Conservation (phyloP, 73 alveolate genomes). For the Tetrahymena malaccensis region DNA sequence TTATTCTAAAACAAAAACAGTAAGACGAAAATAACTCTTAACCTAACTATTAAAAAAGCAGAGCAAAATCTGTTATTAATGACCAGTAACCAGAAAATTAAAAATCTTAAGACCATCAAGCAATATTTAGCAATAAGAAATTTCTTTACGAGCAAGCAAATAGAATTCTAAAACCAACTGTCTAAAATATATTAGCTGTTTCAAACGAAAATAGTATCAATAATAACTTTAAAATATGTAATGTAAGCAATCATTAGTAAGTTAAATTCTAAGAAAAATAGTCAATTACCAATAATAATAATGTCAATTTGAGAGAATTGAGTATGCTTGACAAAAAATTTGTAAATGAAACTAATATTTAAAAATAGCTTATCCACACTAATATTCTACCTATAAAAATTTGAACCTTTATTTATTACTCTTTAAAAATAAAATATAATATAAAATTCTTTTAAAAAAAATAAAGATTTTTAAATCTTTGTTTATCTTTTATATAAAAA, state of each 20-base stretch:
- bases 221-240: not conserved
- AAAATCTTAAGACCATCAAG: not conserved
- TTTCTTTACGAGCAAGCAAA: not conserved
- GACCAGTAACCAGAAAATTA: not conserved
- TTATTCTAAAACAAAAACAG: not conserved
- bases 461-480: no score
- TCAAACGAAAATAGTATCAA: not conserved
- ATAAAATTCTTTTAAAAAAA: no score
- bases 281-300: not conserved
- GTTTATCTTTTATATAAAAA: not conserved
- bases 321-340: not conserved
- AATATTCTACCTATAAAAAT: not conserved
- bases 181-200: not conserved
- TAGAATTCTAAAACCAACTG: not conserved
- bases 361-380: not conserved
- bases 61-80: not conserved
- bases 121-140: not conserved
- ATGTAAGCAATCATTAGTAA: not conserved
- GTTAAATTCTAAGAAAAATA: not conserved
- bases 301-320: not conserved
- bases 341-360: no score
- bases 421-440: no score
- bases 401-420: not conserved
- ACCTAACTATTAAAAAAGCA: not conserved
- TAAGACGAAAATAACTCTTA: not conserved